A percentile compares a stretch with the other conserved stretches of the same genome.
Conservation (phyloP, 179 eudicot genomes). For the Camellia oleifera region DNA sequence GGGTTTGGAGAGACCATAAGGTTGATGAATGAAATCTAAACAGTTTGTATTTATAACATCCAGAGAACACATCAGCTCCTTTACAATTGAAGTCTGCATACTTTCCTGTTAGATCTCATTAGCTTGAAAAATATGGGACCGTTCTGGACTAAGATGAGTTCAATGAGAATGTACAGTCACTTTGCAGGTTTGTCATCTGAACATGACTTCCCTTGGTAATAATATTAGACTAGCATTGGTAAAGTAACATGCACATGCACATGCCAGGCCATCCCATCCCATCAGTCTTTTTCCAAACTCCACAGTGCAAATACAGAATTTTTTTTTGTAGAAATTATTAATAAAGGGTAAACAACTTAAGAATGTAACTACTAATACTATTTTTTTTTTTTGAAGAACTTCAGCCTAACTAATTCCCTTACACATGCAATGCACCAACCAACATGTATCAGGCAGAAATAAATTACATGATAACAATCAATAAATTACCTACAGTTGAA, state of each 20-base stretch:
- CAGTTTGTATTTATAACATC: not conserved
- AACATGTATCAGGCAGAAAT: not conserved
- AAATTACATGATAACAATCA: not conserved
- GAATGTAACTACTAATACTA: not conserved
- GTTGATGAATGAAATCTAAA: not conserved
- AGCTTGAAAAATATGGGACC: not conserved
- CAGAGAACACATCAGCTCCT: not conserved
- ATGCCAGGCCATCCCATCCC: not conserved
- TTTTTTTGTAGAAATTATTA: not conserved
- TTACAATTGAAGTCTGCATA: not conserved
- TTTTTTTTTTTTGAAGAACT: too few relatives aligned
- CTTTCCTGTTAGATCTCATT: not conserved
- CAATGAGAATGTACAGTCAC: not conserved
- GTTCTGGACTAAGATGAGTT: not conserved
- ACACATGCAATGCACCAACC: conserved; percentile 4
- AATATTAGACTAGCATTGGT: not conserved
- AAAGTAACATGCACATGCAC: conserved; percentile 1
- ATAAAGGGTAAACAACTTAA: not conserved
- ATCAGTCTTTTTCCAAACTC: not conserved
- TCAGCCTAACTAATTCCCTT: too few relatives aligned
- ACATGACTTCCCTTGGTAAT: not conserved
- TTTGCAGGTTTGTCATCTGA: too few relatives aligned
- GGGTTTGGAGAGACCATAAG: too few relatives aligned
- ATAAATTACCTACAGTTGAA: not conserved
- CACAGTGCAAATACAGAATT: not conserved